Evolutionary conservation across 2,329 filamentous ascomycete genomes (phyloP).

Genomic region (Pezicula radicicola): DNA sequence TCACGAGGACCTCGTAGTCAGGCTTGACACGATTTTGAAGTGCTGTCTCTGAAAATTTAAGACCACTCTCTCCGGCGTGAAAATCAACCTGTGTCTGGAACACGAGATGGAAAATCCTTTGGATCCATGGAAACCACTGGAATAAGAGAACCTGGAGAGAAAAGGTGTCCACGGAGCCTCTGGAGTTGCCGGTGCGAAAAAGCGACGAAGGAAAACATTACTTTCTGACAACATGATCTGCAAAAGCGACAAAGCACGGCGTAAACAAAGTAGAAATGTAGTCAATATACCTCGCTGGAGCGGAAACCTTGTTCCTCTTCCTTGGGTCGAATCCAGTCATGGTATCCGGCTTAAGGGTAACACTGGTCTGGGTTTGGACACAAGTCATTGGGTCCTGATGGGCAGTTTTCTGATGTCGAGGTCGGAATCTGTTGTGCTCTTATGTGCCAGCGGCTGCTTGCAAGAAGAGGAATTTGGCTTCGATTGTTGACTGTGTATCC

Average conservation of each 20-base stretch:
- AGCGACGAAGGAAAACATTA: conserved; percentile 19
- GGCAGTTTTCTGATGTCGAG: not conserved
- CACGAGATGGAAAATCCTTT: conserved; percentile 5
- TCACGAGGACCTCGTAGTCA: not conserved
- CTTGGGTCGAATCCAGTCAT: conserved; percentile 26
- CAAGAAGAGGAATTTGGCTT: not conserved
- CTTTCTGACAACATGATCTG: conserved; percentile 23
- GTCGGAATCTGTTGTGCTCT: not conserved
- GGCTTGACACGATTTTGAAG: conserved; percentile 9
- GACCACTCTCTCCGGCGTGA: conserved; percentile 13
- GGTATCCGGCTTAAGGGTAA: conserved; percentile 25
- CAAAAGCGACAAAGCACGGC: conserved; percentile 16
- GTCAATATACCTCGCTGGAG: conserved; percentile 26
- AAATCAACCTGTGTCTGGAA: conserved; percentile 5
- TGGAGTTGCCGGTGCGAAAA: conserved; percentile 9
- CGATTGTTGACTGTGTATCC: not conserved
- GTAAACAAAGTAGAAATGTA: conserved; percentile 14
- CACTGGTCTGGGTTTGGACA: conserved; percentile 25
- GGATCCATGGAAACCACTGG: not conserved
- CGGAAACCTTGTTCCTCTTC: conserved; percentile 26
- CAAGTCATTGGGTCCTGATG: conserved; percentile 24
- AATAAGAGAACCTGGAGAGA: conserved; percentile 4
- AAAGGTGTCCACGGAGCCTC: conserved; percentile 3
- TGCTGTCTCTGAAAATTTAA: conserved; percentile 2
- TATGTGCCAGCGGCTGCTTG: conserved; percentile 1